Evolutionary conservation across 805 yeast genomes (phyloP).

Genomic region (Saccharomycopsis synnaedendra): DNA sequence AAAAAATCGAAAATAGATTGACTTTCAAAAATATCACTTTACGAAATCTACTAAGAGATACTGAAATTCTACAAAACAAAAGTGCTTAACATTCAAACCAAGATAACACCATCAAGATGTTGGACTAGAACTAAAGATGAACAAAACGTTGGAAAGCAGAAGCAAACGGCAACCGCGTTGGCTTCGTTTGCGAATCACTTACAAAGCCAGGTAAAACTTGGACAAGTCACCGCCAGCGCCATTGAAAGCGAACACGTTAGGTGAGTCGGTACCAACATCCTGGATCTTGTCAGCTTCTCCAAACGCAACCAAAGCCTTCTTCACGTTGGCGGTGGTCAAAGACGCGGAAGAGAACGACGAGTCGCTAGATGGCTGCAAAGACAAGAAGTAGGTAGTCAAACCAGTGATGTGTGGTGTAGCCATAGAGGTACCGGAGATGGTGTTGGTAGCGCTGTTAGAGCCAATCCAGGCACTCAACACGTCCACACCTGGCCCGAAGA

Average conservation of each 20-base stretch:
- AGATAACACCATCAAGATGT: too few species aligned
- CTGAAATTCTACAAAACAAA: too few species aligned
- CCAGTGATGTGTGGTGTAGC: conserved; percentile 53
- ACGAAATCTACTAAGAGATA: too few species aligned
- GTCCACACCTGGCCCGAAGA: conserved; percentile 46
- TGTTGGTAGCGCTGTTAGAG: conserved; percentile 34
- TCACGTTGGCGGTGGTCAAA: conserved; percentile 59
- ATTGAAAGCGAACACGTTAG: conserved; percentile 64
- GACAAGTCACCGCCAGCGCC: conserved; percentile 69
- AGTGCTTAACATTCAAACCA: too few species aligned
- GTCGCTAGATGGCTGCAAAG: conserved; percentile 64
- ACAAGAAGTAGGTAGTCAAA: conserved; percentile 42
- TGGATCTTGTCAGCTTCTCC: conserved; percentile 48
- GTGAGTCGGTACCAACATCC: conserved; percentile 62
- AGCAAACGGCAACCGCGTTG: too few species aligned
- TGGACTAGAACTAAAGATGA: too few species aligned
- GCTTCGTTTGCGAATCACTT: too few species aligned
- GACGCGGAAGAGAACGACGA: conserved; percentile 43
- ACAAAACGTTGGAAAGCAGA: too few species aligned
- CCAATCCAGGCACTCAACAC: conserved; percentile 46
- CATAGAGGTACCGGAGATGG: conserved; percentile 54
- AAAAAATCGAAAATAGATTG: too few species aligned
- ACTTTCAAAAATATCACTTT: too few species aligned
- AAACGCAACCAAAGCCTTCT: conserved; percentile 60
- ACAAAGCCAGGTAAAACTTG: conserved; percentile 30